These are phyloP conservation scores for Pseudonitzschia multistriata DNA, from an alignment of 108 stramenopile genomes.

Conservation along the genomic window DNA sequence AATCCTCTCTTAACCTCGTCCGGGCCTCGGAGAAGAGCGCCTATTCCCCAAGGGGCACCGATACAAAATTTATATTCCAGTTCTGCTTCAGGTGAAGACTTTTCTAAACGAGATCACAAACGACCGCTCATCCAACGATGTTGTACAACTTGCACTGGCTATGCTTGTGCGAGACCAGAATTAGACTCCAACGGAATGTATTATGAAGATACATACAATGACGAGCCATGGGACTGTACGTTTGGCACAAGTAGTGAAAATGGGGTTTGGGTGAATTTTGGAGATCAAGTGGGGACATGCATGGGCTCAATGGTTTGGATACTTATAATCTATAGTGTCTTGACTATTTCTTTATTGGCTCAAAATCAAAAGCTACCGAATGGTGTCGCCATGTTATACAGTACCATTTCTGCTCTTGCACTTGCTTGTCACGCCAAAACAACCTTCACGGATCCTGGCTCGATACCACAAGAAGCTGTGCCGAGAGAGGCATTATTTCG, in stretches of 20 bases:
- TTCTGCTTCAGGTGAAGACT: not conserved
- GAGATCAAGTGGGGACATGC: conserved; percentile 73
- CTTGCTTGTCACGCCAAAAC: conserved; percentile 85
- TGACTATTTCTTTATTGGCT: conserved; percentile 69
- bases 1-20: conserved; percentile 4
- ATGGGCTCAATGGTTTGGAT: conserved; percentile 81
- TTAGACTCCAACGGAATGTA: conserved; percentile 16
- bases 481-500: conserved; percentile 48
- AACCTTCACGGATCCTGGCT: conserved; percentile 90
- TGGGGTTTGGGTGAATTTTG: conserved; percentile 79
- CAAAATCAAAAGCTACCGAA: conserved; percentile 48
- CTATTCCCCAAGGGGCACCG: not conserved
- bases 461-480: conserved; percentile 74
- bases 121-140: not conserved
- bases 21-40: conserved; percentile 7
- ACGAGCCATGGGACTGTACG: conserved; percentile 60
- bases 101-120: not conserved
- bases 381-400: conserved; percentile 47
- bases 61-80: not conserved
- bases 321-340: conserved; percentile 55
- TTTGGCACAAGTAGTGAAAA: conserved; percentile 64
- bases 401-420: conserved; percentile 61
- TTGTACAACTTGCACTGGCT: not conserved
- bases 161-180: conserved; percentile 21
- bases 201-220: conserved; percentile 71